A percentile compares a stretch with the other conserved stretches of the same genome.
phyloP scores from a whole-genome alignment of 179 eudicot genomes.

The Carnegiea gigantea region DNA sequence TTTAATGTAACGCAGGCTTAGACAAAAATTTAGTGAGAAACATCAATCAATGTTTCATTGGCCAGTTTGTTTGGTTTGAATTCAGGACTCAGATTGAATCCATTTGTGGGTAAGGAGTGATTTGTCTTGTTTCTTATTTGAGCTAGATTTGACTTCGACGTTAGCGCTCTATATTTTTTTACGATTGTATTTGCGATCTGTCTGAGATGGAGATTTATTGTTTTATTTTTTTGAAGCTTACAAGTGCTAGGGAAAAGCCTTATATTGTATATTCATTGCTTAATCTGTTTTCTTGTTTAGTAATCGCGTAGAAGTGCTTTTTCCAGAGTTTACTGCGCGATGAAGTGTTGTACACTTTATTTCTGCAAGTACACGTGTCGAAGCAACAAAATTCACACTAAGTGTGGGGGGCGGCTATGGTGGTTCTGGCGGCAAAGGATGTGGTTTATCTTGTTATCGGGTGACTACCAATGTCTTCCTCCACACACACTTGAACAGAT shows the following conservation, averaged over 20 bases:
- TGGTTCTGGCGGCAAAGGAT: neutral
- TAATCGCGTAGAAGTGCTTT: neutral
- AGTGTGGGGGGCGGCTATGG: neutral
- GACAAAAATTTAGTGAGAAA: too few relatives aligned
- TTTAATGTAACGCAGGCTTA: too few relatives aligned
- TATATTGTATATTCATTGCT: neutral
- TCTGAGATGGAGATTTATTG: too few relatives aligned
- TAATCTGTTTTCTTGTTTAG: neutral
- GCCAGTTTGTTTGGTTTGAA: neutral
- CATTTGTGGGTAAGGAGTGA: neutral
- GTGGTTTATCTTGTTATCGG: neutral
- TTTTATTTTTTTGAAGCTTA: too few relatives aligned
- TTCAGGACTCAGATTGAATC: too few relatives aligned
- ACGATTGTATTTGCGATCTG: too few relatives aligned
- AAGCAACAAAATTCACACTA: neutral
- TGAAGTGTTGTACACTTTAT: neutral
- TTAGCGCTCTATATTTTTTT: too few relatives aligned
- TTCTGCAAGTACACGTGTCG: neutral
- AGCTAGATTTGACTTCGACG: too few relatives aligned
- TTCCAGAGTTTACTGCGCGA: neutral
- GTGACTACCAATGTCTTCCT: neutral
- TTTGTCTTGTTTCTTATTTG: too few relatives aligned
- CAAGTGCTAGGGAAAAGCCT: neutral
- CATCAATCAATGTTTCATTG: neutral
- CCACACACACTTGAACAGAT: neutral